Conservation (phyloP, 257 asterid species). For the Fraxinus quadrangulata region DNA sequence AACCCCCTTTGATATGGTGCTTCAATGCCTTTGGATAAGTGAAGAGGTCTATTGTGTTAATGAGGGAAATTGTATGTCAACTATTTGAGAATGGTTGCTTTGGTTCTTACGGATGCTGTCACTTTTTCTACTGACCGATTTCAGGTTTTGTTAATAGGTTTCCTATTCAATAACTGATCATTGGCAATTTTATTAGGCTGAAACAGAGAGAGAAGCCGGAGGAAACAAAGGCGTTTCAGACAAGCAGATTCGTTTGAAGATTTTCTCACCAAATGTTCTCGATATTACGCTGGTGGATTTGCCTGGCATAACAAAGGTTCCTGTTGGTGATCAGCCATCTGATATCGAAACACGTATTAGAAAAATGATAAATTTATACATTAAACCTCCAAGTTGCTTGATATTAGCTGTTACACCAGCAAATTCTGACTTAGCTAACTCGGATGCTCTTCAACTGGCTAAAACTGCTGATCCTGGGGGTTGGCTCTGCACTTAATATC, state of each 20-base stretch:
- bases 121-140: background rate
- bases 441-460: constrained; percentile 69
- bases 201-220: constrained; percentile 58
- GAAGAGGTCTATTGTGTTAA: background rate
- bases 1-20: background rate
- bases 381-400: constrained; percentile 48
- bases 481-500: constrained; percentile 20
- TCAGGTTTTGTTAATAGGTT: background rate
- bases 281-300: constrained; percentile 65
- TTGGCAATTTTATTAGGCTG: constrained; percentile 28
- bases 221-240: constrained; percentile 54
- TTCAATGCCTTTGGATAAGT: background rate
- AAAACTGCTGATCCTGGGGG: constrained; percentile 66
- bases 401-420: constrained; percentile 69
- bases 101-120: constrained; percentile 14
- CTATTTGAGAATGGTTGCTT: background rate
- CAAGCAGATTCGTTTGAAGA: constrained; percentile 58
- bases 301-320: constrained; percentile 63
- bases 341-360: constrained; percentile 61
- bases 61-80: background rate
- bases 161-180: constrained; percentile 4
- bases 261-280: constrained; percentile 57
- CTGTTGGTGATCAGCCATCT: constrained; percentile 64
- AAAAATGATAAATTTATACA: constrained; percentile 53
- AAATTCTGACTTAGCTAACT: constrained; percentile 59